These are phyloP conservation scores for Podila epigama DNA, from an alignment of 192 early-diverging fungal genomes.

Conservation along the genomic window DNA sequence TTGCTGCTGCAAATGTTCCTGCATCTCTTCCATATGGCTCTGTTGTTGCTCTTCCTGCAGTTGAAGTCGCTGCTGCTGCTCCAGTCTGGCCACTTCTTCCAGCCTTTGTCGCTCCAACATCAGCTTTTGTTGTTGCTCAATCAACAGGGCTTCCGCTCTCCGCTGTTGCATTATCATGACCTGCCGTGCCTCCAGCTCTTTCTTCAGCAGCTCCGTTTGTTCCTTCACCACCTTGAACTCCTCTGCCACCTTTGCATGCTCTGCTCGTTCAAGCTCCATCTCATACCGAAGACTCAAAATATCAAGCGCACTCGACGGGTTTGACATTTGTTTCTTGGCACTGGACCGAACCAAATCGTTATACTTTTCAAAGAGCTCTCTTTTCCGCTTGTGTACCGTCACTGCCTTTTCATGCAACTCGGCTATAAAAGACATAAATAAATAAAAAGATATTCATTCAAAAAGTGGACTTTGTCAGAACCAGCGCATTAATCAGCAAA, in stretches of 20 bases:
- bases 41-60: constrained; percentile 15
- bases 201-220: constrained; percentile 6
- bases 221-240: constrained; percentile 5
- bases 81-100: constrained; percentile 19
- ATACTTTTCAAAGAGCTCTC: constrained; percentile 9
- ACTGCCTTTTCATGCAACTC: constrained; percentile 11
- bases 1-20: constrained; percentile 8
- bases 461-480: neutral
- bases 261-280: constrained; percentile 20
- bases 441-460: neutral
- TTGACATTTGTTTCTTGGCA: constrained; percentile 14
- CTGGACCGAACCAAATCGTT: constrained; percentile 5
- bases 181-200: constrained; percentile 26
- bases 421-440: neutral
- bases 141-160: constrained; percentile 22
- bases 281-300: constrained; percentile 11
- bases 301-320: constrained; percentile 20
- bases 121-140: constrained; percentile 36
- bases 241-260: constrained; percentile 1
- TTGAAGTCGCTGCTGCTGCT: constrained; percentile 8
- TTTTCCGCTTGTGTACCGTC: constrained; percentile 10
- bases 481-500: neutral
- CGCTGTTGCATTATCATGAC: constrained; percentile 15
- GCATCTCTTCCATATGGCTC: constrained; percentile 13
- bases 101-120: constrained; percentile 28